These are phyloP conservation scores for Starmerella etchellsii DNA, from an alignment of 805 yeast genomes.

Conservation along the genomic window DNA sequence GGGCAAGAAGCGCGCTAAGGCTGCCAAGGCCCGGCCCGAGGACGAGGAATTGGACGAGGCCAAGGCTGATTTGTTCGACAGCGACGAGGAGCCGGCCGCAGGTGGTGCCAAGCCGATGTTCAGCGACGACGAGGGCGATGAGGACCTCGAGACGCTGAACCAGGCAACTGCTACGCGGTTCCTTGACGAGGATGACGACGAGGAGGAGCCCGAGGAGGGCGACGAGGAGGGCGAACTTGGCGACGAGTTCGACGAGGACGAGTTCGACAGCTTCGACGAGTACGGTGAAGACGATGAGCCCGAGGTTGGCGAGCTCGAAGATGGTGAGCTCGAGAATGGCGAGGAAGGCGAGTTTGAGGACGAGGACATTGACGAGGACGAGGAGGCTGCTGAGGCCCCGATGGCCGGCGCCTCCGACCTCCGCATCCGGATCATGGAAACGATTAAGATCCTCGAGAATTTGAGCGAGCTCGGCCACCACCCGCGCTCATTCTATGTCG, in stretches of 20 bases:
- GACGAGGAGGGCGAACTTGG: conserved; percentile 17
- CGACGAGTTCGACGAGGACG: conserved; percentile 18
- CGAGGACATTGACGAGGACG: conserved; percentile 16
- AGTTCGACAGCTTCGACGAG: conserved; percentile 19
- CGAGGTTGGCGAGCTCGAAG: conserved; percentile 18
- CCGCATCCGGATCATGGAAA: conserved; percentile 89
- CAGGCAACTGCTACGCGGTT: conserved; percentile 22
- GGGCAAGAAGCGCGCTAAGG: conserved; percentile 22
- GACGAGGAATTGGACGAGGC: conserved; percentile 42
- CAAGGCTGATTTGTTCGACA: conserved; percentile 40
- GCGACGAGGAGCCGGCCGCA: conserved; percentile 40
- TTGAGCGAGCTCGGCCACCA: conserved; percentile 50
- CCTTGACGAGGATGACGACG: conserved; percentile 15
- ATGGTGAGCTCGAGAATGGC: conserved; percentile 16
- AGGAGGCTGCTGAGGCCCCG: conserved; percentile 11
- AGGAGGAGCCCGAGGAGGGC: conserved; percentile 10
- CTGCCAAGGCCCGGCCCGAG: conserved; percentile 6
- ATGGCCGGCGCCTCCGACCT: conserved; percentile 58
- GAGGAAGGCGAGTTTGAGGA: conserved; percentile 9
- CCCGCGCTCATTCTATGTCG: conserved; percentile 70
- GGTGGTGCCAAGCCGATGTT: conserved; percentile 61
- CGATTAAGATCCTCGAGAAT: conserved; percentile 86
- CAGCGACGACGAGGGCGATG: conserved; percentile 58
- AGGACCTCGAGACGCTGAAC: conserved; percentile 35
- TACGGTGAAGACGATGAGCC: conserved; percentile 20